Base-by-base conservation (phyloP, 2,329 filamentous ascomycete genomes). In the Teratosphaeria gauchensis region DNA sequence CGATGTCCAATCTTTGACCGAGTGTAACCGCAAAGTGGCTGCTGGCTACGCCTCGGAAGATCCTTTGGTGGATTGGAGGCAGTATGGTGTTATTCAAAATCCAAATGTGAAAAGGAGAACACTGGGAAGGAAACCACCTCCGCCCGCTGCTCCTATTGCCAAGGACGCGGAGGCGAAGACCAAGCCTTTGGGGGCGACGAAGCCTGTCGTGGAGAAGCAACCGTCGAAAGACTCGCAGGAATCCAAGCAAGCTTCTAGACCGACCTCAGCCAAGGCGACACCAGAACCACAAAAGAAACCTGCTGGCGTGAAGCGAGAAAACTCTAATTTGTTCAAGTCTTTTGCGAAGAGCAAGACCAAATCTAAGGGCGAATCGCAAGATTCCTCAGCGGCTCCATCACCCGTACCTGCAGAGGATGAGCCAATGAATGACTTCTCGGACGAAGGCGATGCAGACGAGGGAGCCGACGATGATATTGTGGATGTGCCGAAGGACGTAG, bases 31-130 rank as follows among this genome's bases (percentile, higher is more conserved):
- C 30, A 82, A 89, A 61, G 77, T 89, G 9, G 74, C 80, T 19
- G 77, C 78, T 7, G 76, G 85, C 2, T 77, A 81, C 56, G 73
- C 75, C 9, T 74, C 78, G 12, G 83, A 87, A 56, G 85, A 89
- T 63, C 79, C 83, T 3, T 69, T 85, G 51, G 77, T 83, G 57
- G 75, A 76, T 42, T 82, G 80, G 66, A 83, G 81, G 63, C 77
- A 79, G 35, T 92, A 89, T 68, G 89, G 90, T 6, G 83, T 84
- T 56, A 92, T 96, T 60, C 78, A 81, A 56, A 96, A 95, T 66
- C 79, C 83, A 2, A 77, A 87, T 65, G 84, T 88, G 58, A 84
- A 80, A 78, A 74, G 81, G 67, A 73, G 80, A 65, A 78, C 76
- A 51, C 65, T 62, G 56, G 59, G 73, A 73, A 61, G 59, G 35